Evolutionary conservation across 345 rosid species (phyloP).

Genomic region (Sisymbrium irio): DNA sequence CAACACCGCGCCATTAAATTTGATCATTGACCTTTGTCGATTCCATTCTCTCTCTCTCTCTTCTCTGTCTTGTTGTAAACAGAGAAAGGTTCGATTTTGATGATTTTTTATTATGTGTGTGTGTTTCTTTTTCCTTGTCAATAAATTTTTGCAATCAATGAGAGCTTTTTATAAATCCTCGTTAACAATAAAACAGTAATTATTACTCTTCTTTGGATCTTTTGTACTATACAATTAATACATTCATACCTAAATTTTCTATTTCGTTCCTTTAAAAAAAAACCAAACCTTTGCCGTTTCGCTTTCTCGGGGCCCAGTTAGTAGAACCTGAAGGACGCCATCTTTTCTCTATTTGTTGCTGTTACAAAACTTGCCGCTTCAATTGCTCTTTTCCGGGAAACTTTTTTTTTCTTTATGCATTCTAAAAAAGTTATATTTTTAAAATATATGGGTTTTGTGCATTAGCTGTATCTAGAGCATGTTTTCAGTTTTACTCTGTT

Average conservation of each 20-base stretch:
- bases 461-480: neutral
- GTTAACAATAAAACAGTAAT: neutral
- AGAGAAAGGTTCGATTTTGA: slow-evolving; percentile 11
- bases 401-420: neutral
- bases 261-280: neutral
- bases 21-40: slow-evolving; percentile 2
- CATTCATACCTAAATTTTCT: neutral
- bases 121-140: neutral
- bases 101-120: neutral
- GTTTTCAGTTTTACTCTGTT: neutral
- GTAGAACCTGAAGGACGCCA: slow-evolving; percentile 14
- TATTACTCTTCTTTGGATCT: slow-evolving; percentile 22
- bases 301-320: slow-evolving; percentile 15
- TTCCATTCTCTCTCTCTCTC: neutral
- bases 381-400: slow-evolving; percentile 1
- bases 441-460: neutral
- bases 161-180: neutral
- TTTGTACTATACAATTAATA: neutral
- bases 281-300: slow-evolving; percentile 9
- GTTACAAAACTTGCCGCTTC: slow-evolving; percentile 26
- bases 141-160: slow-evolving; percentile 24
- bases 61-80: neutral
- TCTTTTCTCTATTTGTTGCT: neutral
- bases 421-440: neutral
- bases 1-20: slow-evolving; percentile 1